Conservation (phyloP, 2,329 filamentous ascomycete species). For the Neofusicoccum kwambonambiense region DNA sequence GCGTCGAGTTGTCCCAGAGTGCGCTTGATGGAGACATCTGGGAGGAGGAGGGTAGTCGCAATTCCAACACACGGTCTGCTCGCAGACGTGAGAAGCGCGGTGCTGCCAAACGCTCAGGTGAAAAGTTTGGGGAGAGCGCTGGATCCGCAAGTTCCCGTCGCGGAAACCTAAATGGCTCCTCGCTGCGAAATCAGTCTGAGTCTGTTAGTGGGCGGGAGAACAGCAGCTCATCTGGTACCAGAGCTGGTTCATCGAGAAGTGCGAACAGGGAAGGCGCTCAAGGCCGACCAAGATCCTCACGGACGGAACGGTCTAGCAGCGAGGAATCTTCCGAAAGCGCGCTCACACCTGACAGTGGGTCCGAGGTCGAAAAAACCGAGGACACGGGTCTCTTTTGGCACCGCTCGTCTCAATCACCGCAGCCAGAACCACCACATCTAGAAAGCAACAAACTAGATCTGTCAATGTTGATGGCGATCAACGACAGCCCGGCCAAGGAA, state of each 20-base stretch:
- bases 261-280: background rate
- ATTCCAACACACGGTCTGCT: background rate
- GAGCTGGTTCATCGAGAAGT: background rate
- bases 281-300: background rate
- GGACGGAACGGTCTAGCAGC: background rate
- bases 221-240: background rate
- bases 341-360: background rate
- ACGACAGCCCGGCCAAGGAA: conserved; percentile 25
- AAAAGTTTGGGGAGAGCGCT: background rate
- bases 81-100: background rate
- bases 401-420: conserved; percentile 23
- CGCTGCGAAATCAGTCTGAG: conserved; percentile 29
- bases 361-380: conserved; percentile 18
- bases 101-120: background rate
- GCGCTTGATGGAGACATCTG: conserved; percentile 43
- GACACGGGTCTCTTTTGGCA: conserved; percentile 40
- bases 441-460: conserved; percentile 32
- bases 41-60: conserved; percentile 46
- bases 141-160: conserved; percentile 32
- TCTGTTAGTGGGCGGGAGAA: conserved; percentile 25
- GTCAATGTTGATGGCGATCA: conserved; percentile 31
- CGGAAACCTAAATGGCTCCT: conserved; percentile 40
- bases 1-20: background rate
- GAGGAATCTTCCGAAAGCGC: conserved; percentile 35
- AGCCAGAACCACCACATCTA: conserved; percentile 25